Conservation (phyloP, 2,329 filamentous ascomycete genomes). For the Cordyceps cicadae region DNA sequence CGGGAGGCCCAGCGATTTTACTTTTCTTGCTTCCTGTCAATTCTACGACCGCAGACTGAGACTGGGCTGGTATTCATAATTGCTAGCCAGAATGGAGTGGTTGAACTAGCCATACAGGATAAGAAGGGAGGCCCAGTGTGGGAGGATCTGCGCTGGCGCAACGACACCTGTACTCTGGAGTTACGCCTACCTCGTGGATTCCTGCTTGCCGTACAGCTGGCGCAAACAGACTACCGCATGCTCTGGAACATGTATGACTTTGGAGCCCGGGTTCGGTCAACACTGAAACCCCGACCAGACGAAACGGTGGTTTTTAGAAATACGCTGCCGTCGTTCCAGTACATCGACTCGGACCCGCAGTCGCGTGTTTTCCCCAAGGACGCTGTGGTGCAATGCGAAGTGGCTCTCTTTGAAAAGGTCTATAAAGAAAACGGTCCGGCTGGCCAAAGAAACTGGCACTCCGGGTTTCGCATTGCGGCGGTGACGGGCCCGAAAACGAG, state of each 20-base stretch:
- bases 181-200: slow-evolving; percentile 70
- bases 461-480: slow-evolving; percentile 70
- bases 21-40: slow-evolving; percentile 67
- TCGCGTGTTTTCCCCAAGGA: slow-evolving; percentile 69
- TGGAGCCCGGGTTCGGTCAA: slow-evolving; percentile 65
- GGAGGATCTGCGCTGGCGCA: slow-evolving; percentile 75
- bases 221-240: slow-evolving; percentile 67
- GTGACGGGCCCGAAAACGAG: slow-evolving; percentile 71
- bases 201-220: slow-evolving; percentile 60
- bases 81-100: slow-evolving; percentile 68
- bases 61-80: slow-evolving; percentile 64
- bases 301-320: slow-evolving; percentile 64
- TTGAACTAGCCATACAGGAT: slow-evolving; percentile 66
- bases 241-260: slow-evolving; percentile 83
- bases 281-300: slow-evolving; percentile 58
- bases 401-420: slow-evolving; percentile 67
- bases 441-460: slow-evolving; percentile 63
- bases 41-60: slow-evolving; percentile 61
- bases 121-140: slow-evolving; percentile 66
- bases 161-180: slow-evolving; percentile 56
- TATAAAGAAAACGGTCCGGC: slow-evolving; percentile 62
- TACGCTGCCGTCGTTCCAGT: slow-evolving; percentile 67
- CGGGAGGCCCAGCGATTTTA: slow-evolving; percentile 58
- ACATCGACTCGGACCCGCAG: slow-evolving; percentile 65
- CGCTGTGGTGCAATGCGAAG: slow-evolving; percentile 59